A percentile compares a stretch with the other conserved stretches of the same genome.
Conservation (phyloP, 2,329 filamentous ascomycete genomes). For the Fusarium caatingaense region DNA sequence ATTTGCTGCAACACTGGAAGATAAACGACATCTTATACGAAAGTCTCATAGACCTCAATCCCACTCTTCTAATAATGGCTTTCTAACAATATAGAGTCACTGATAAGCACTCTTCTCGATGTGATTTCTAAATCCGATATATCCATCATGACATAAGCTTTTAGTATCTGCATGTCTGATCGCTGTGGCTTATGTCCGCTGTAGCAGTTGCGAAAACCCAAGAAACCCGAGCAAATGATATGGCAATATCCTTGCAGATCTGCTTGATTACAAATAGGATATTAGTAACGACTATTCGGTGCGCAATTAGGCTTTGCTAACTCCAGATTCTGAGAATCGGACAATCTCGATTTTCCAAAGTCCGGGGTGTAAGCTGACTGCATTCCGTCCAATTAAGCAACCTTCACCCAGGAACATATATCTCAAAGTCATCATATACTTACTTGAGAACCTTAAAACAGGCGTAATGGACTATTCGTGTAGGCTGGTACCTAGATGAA, state of each 20-base stretch:
- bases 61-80: background rate
- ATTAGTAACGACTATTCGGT: background rate
- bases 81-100: background rate
- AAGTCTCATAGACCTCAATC: rapidly evolving
- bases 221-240: background rate
- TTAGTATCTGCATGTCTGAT: background rate
- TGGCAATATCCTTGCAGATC: too few relatives aligned
- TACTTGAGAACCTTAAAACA: background rate
- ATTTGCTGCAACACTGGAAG: background rate
- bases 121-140: conserved; percentile 18
- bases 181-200: background rate
- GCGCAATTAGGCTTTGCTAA: conserved; percentile 1
- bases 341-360: conserved; percentile 32
- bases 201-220: background rate
- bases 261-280: background rate
- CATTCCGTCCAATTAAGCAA: too few relatives aligned
- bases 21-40: background rate
- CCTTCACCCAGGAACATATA: too few relatives aligned
- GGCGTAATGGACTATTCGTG: background rate
- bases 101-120: rapidly evolving
- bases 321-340: conserved; percentile 1
- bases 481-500: background rate
- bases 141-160: background rate
- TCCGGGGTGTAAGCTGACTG: conserved; percentile 13
- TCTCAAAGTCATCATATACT: background rate